A percentile compares a stretch with the other conserved stretches of the same genome.
Conservation (phyloP, 331 rosid species). For the Stylosanthes scabra region DNA sequence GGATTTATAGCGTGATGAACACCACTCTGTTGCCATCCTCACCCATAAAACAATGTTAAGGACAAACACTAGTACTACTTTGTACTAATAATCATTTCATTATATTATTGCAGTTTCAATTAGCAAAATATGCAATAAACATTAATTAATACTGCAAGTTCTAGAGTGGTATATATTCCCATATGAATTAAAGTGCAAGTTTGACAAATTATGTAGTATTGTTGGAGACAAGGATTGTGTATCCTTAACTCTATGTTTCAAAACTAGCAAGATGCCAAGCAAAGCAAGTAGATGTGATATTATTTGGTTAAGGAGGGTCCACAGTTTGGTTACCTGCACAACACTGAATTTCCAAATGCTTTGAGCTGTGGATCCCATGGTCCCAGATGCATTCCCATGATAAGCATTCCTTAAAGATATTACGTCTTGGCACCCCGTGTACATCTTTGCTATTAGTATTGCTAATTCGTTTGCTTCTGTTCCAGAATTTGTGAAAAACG, state of each 20-base stretch:
- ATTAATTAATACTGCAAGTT: background rate
- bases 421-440: slow-evolving; percentile 84
- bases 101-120: no score
- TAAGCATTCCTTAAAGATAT: slow-evolving; percentile 89
- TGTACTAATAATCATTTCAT: no score
- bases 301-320: slow-evolving; percentile 38
- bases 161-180: background rate
- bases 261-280: slow-evolving; percentile 18
- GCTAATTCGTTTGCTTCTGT: slow-evolving; percentile 99
- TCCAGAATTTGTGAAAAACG: slow-evolving; percentile 94
- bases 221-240: background rate
- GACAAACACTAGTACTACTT: background rate
- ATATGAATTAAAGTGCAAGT: slow-evolving; percentile 7
- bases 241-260: background rate
- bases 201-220: background rate
- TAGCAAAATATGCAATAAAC: background rate
- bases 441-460: slow-evolving; percentile 72
- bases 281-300: slow-evolving; percentile 10
- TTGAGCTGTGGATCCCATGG: slow-evolving; percentile 98
- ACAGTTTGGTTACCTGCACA: slow-evolving; percentile 61
- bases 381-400: slow-evolving; percentile 90
- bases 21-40: slow-evolving; percentile 66
- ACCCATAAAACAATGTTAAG: slow-evolving; percentile 4
- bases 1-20: slow-evolving; percentile 95
- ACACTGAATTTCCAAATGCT: slow-evolving; percentile 86